Base-by-base conservation (phyloP, 768 basidiomycete genomes). In the Pleurotus djamor region DNA sequence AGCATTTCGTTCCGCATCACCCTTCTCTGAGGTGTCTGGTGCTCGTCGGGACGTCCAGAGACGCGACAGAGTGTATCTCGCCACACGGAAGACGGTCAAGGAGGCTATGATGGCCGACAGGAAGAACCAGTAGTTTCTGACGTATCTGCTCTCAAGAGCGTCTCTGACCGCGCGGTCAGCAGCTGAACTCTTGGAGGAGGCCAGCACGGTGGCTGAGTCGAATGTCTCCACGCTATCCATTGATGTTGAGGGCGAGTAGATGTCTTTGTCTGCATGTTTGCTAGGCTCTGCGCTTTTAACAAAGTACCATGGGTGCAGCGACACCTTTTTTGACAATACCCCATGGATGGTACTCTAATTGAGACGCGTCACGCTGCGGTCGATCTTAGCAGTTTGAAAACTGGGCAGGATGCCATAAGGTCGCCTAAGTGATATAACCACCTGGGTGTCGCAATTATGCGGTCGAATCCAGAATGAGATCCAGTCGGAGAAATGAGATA, bases 91-190 rank as follows among this genome's bases (percentile, higher is more conserved):
- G 55, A 69, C n/a, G 17, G 75, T 67, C 21, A 79, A 69, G 59
- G 76, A 65, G 3, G 64, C 72, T n/a, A 80, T 58, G 51, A 78
- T 71, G 45, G 68, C 64, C 13, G 71, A 68, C 49, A 80, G 66
- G 62, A 78, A 66, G 44, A 74, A 68, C 78, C 79, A 80, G 8
- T 79, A 67, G 43, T 78, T 68, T 60, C 68, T 71, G 60, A 78
- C 74, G 59, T 73, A 74, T 56, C 69, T 65, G 50, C 61, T 59
- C 61, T 79, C 75, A 55, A 74, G 70, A 52, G 67, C 57, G 36
- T 71, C 72, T 65, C 76, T 71, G 50, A 73, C 50, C 4, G 59
- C 62, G 35, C 71, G 69, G 63, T 78, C 76, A 16, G 76, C 76
- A 28, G 68, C 59, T 32, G 71, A 67, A 49, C 72, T 67, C 12